phyloP scores from a whole-genome alignment of 2,329 filamentous ascomycete genomes.

The Aspergillus persii region DNA sequence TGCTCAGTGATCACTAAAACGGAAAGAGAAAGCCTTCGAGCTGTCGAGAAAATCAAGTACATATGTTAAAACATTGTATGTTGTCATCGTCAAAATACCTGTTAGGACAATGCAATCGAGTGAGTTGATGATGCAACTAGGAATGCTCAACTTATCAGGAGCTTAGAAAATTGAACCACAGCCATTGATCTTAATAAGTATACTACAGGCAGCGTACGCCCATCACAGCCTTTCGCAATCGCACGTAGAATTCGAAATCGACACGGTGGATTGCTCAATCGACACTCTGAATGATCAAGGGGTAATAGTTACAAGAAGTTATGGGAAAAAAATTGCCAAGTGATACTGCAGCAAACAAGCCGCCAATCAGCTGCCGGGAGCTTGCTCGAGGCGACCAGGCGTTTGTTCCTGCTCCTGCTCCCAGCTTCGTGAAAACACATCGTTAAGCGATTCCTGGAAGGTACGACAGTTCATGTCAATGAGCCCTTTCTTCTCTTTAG shows the following conservation, averaged over 20 bases:
- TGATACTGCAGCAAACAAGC: neutral
- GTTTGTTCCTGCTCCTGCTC: constrained; percentile 37
- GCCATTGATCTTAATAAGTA: too few relatives aligned
- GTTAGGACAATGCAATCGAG: too few relatives aligned
- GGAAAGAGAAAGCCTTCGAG: too few relatives aligned
- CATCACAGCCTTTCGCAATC: neutral
- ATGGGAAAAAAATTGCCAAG: neutral
- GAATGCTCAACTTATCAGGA: too few relatives aligned
- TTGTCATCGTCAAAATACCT: too few relatives aligned
- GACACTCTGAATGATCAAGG: neutral
- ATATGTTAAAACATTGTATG: too few relatives aligned
- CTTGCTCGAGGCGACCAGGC: constrained; percentile 12
- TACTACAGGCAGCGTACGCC: too few relatives aligned
- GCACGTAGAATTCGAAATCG: neutral
- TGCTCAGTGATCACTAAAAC: too few relatives aligned
- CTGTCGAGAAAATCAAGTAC: too few relatives aligned
- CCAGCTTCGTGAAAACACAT: constrained; percentile 57
- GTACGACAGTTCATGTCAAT: constrained; percentile 67
- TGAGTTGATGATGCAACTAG: too few relatives aligned
- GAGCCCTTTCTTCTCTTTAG: constrained; percentile 61
- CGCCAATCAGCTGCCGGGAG: neutral
- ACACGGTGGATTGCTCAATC: neutral
- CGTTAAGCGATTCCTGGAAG: constrained; percentile 61
- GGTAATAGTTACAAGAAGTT: neutral
- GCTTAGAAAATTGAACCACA: too few relatives aligned